Percentiles rank a stretch among this genome's conserved stretches.
Evolutionary conservation across 2,329 filamentous ascomycete genomes (phyloP).

Genomic region (Paraconiothyrium brasiliense): DNA sequence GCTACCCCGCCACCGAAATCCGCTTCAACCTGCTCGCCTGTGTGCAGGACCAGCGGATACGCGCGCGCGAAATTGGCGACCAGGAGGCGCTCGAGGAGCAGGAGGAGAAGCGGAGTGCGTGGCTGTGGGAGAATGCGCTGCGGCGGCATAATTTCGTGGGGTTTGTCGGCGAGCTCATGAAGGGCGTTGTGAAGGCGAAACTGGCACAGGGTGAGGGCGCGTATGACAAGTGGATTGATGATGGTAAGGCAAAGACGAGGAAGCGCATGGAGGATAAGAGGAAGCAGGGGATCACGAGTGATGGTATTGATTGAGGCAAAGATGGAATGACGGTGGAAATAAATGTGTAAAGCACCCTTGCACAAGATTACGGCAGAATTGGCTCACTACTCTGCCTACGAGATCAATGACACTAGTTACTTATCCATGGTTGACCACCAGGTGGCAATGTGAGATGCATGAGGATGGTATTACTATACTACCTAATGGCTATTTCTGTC

Average conservation of each 20-base stretch:
- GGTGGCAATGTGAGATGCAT: background rate
- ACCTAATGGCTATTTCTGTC: background rate
- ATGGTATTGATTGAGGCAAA: constrained; percentile 27
- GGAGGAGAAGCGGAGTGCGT: constrained; percentile 82
- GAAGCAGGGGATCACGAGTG: constrained; percentile 43
- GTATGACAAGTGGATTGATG: constrained; percentile 78
- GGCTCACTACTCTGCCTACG: background rate
- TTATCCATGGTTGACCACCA: background rate
- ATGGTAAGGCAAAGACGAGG: constrained; percentile 68
- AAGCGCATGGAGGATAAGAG: constrained; percentile 57
- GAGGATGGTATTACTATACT: constrained; percentile 6
- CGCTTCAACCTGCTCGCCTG: constrained; percentile 96
- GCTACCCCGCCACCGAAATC: constrained; percentile 89
- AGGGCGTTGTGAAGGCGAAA: constrained; percentile 82
- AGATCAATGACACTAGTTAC: background rate
- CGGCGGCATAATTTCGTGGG: constrained; percentile 95
- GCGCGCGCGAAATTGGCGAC: constrained; percentile 85
- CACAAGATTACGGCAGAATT: background rate
- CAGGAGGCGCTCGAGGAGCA: constrained; percentile 79
- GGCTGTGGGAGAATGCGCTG: constrained; percentile 95
- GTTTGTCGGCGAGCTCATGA: constrained; percentile 89
- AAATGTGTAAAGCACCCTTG: constrained; percentile 9
- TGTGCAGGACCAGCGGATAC: constrained; percentile 80
- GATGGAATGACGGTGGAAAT: background rate
- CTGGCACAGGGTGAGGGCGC: constrained; percentile 70